Percentiles rank a stretch among this genome's conserved stretches.
These are phyloP conservation scores for Taiozyma sp. DNA, from an alignment of 1,139 yeast species.

Conservation along the genomic window DNA sequence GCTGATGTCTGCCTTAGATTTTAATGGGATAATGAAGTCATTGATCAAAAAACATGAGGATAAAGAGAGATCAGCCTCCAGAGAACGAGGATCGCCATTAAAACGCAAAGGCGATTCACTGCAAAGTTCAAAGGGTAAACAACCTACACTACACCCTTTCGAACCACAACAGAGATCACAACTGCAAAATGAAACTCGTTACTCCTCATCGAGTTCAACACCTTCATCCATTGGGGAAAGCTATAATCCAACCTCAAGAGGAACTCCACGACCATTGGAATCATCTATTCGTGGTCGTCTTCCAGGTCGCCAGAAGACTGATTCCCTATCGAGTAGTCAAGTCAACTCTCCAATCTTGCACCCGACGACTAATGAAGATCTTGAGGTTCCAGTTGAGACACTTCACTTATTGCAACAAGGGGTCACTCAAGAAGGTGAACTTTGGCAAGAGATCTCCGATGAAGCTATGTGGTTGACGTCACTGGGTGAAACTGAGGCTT, in stretches of 20 bases:
- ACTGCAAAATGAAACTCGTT: constrained; percentile 1
- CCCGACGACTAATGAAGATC: constrained; percentile 13
- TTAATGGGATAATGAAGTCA: constrained; percentile 59
- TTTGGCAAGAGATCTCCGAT: constrained; percentile 72
- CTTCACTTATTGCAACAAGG: constrained; percentile 23
- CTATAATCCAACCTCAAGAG: background rate
- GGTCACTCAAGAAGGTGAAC: constrained; percentile 35
- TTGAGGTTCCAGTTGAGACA: constrained; percentile 18
- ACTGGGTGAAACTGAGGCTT: constrained; percentile 32
- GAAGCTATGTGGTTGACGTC: constrained; percentile 67
- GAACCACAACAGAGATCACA: constrained; percentile 2
- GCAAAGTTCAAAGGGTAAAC: background rate
- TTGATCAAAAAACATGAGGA: constrained; percentile 57
- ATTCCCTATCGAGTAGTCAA: background rate
- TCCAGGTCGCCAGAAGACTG: background rate
- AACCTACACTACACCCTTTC: background rate
- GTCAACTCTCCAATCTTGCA: constrained; percentile 12
- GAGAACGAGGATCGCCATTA: background rate
- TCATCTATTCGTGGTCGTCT: constrained; percentile 8
- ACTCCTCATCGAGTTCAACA: background rate
- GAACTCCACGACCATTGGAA: constrained; percentile 7
- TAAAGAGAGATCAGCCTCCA: constrained; percentile 20
- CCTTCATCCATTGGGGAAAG: background rate
- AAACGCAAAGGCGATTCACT: constrained; percentile 1
- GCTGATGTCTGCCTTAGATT: constrained; percentile 60